phyloP scores from a whole-genome alignment of 768 basidiomycete species.

The Lactifluus piperatus region DNA sequence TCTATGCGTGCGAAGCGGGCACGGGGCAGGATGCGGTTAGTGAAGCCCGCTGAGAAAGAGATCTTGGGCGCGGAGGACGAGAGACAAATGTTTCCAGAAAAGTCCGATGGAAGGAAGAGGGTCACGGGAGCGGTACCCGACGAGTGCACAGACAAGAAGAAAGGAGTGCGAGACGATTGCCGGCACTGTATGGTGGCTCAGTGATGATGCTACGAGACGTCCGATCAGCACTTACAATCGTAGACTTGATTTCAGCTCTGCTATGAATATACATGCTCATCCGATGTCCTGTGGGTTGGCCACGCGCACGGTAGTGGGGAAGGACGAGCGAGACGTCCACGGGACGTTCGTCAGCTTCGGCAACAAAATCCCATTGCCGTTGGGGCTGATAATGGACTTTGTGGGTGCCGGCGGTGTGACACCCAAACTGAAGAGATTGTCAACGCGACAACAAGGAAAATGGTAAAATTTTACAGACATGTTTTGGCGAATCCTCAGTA shows the following conservation, averaged over 20 bases:
- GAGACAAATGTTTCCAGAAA: slow-evolving; percentile 56
- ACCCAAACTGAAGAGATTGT: neutral
- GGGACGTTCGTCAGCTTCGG: slow-evolving; percentile 43
- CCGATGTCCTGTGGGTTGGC: slow-evolving; percentile 64
- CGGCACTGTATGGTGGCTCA: slow-evolving; percentile 20
- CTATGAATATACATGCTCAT: slow-evolving; percentile 59
- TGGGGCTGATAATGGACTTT: slow-evolving; percentile 21
- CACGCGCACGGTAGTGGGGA: slow-evolving; percentile 70
- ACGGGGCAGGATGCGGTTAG: slow-evolving; percentile 47
- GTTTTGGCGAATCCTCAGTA: slow-evolving; percentile 6
- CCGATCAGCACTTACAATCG: slow-evolving; percentile 48
- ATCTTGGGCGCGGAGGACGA: slow-evolving; percentile 36
- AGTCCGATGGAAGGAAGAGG: slow-evolving; percentile 73
- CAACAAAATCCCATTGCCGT: slow-evolving; percentile 49
- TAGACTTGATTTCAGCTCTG: slow-evolving; percentile 50
- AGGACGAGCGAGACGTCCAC: slow-evolving; percentile 61
- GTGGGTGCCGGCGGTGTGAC: slow-evolving; percentile 11
- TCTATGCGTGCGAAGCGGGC: slow-evolving; percentile 25
- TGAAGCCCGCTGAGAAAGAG: slow-evolving; percentile 60
- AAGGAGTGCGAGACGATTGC: slow-evolving; percentile 27
- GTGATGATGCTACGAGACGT: neutral
- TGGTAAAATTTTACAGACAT: neutral
- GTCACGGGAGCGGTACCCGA: slow-evolving; percentile 54
- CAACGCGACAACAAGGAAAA: neutral
- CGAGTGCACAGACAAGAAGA: slow-evolving; percentile 49